Evolutionary conservation across 179 eudicot species (phyloP).

Genomic region (Heliamphora pulchella): DNA sequence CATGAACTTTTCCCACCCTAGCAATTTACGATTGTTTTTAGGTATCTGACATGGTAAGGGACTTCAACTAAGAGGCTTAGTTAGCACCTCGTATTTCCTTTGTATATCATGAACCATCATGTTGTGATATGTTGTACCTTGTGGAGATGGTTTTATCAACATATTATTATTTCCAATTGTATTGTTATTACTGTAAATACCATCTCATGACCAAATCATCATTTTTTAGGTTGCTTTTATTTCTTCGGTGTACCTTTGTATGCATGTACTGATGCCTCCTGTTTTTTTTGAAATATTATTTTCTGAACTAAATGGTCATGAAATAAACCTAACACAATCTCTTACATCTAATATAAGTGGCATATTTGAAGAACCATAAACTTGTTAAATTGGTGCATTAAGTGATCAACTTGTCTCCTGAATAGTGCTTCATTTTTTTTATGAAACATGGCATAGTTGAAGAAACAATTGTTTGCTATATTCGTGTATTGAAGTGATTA

Average conservation of each 20-base stretch:
- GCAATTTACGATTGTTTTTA: too few relatives aligned
- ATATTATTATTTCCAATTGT: not conserved
- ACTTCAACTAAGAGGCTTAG: too few relatives aligned
- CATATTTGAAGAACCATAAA: not conserved
- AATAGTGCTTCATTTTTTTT: not conserved
- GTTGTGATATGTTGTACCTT: not conserved
- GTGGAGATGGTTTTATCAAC: not conserved
- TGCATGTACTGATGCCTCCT: not conserved
- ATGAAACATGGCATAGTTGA: not conserved
- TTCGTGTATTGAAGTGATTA: conserved; percentile 3
- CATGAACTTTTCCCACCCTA: too few relatives aligned
- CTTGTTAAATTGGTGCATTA: not conserved
- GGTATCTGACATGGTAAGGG: too few relatives aligned
- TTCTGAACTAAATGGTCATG: not conserved
- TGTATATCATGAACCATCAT: not conserved
- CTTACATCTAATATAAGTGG: not conserved
- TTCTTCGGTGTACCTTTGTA: not conserved
- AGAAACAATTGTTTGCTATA: not conserved
- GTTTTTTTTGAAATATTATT: not conserved
- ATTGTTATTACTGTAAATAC: not conserved
- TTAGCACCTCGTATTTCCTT: too few relatives aligned
- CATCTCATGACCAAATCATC: not conserved
- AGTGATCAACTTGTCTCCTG: not conserved
- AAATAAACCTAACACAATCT: not conserved
- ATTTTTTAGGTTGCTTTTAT: not conserved